Evolutionary conservation across 2,329 filamentous ascomycete genomes (phyloP), one percentile per base, ranked within the genome.

Genomic region (Epichloe scottii): DNA sequence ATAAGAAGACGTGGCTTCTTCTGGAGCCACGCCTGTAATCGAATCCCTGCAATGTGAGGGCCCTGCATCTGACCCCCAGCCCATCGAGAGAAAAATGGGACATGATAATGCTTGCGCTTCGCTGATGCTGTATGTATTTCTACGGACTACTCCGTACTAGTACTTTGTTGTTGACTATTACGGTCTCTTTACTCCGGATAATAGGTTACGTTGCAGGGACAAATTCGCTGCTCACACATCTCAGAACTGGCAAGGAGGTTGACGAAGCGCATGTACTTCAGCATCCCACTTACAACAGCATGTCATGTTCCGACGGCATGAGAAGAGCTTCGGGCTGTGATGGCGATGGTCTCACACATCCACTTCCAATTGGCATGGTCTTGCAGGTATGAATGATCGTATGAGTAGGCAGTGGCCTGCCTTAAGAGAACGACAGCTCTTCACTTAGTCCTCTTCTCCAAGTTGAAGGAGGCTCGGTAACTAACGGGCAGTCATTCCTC

Each of bases 21-120:
- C 50, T 49, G 40, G 33, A 35, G 35, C 35, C 21, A 52, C 35
- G 21, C 19, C 40, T 45, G 34, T 51, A 34, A 51, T 37, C 33
- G 19, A 38, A 41, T 41, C 38, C 45, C 30, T 41, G 44, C 14
- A 42, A 23, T 30, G 41, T 15, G n/a, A 42, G 19, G 23, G 14
- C 37, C 35, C n/a, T 23, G 30, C 35, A 19, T 35, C 12, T 30
- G 33, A 35, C 17, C 17, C 35, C 8, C 8, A 30, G 26, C 26
- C 26, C 8, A 30, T 4, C 8, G 11, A 30, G 26, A 30, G 45
- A 17, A 17, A n/a, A 35, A 46, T 19, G 30, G 30, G 30, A 35
- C 34, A 19, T 21, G 43, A 14, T 17, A 17, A 35, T 44, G 42
- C 26, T 35, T 46, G n/a, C 8, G 17, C 23, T 19, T n/a, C 26